A percentile compares a stretch with the other conserved stretches of the same genome.
phyloP scores from a whole-genome alignment of 306 rosid species.

The Glycine soja region DNA sequence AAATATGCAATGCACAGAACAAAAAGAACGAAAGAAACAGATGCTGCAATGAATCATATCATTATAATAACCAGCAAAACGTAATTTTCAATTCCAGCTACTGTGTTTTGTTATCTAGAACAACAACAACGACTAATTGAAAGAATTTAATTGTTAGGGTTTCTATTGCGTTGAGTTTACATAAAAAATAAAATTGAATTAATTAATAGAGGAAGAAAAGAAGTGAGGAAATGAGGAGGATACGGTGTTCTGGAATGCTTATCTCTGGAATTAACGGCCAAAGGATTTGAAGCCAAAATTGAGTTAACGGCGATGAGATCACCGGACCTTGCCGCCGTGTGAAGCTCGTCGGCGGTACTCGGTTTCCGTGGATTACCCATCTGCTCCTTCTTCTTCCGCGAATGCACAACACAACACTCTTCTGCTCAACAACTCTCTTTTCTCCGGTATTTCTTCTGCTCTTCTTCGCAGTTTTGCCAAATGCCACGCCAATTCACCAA shows the following conservation, averaged over 20 bases:
- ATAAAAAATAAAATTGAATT: not conserved
- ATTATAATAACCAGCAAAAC: constrained; percentile 16
- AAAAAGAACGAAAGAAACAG: not conserved
- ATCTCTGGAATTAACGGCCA: constrained; percentile 82
- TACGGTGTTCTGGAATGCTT: constrained; percentile 97
- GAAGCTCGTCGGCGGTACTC: constrained; percentile 64
- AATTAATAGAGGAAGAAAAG: not conserved
- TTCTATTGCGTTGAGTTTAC: not conserved
- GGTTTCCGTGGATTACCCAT: constrained; percentile 63
- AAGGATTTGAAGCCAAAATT: constrained; percentile 69
- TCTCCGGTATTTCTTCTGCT: not conserved
- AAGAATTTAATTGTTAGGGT: constrained; percentile 35
- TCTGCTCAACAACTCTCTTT: not conserved
- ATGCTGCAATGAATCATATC: not conserved
- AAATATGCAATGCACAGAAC: not conserved
- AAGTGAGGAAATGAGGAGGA: constrained; percentile 49
- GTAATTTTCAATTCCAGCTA: not conserved
- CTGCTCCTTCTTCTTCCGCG: not conserved
- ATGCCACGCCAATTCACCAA: not conserved
- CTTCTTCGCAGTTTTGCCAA: not conserved
- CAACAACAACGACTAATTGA: not conserved
- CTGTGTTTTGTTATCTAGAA: not conserved
- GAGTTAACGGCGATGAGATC: constrained; percentile 65
- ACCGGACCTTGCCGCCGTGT: constrained; percentile 87
- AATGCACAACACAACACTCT: not conserved